Percentiles rank a stretch among this genome's conserved stretches.
phyloP scores from a whole-genome alignment of 345 rosid genomes.

The Melaleuca alternifolia region DNA sequence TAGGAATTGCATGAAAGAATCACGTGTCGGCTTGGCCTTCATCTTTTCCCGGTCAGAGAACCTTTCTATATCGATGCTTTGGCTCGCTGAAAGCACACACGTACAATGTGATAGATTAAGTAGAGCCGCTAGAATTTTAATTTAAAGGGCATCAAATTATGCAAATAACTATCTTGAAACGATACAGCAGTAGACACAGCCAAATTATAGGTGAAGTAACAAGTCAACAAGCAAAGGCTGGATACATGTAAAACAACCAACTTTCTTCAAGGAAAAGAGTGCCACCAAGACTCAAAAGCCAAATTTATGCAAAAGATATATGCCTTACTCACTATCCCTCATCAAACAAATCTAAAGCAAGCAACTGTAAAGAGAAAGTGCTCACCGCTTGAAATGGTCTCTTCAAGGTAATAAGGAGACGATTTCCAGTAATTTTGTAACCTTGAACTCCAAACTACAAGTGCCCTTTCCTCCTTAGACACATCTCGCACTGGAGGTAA shows the following conservation, averaged over 20 bases:
- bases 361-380: not conserved
- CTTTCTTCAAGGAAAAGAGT: not conserved
- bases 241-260: not conserved
- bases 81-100: constrained; percentile 11
- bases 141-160: not conserved
- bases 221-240: not conserved
- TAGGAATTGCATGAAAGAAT: constrained; percentile 29
- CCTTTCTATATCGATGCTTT: constrained; percentile 38
- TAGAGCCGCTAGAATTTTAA: not conserved
- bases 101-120: not conserved
- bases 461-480: constrained; percentile 19
- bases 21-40: constrained; percentile 14
- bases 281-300: not conserved
- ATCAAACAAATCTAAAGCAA: not conserved
- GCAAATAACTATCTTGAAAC: not conserved
- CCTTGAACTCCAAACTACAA: constrained; percentile 20
- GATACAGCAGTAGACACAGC: not conserved
- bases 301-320: not conserved
- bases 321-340: not conserved
- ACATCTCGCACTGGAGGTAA: constrained; percentile 22
- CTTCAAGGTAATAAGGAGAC: constrained; percentile 47
- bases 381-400: constrained; percentile 22
- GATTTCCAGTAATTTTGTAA: constrained; percentile 33
- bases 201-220: not conserved
- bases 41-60: constrained; percentile 33